Conservation (phyloP, 2,329 filamentous ascomycete species). For the Colletotrichum tamarilloi region DNA sequence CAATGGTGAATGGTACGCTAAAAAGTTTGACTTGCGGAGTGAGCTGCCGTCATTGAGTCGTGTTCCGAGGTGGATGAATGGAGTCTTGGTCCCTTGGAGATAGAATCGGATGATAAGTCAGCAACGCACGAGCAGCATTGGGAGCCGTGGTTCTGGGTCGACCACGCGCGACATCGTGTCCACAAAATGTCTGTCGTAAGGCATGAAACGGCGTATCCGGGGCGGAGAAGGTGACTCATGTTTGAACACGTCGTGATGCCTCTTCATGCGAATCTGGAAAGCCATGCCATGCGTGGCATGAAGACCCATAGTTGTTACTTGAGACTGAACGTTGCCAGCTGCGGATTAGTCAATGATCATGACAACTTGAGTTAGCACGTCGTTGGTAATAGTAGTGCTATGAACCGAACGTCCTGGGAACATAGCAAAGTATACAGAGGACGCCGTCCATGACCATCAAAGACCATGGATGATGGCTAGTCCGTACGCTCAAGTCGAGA, state of each 20-base stretch:
- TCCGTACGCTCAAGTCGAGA: neutral
- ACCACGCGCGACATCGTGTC: neutral
- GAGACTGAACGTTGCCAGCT: neutral
- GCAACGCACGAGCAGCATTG: neutral
- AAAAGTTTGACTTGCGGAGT: neutral
- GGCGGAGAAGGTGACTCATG: conserved; percentile 8
- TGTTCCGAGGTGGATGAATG: neutral
- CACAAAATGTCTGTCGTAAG: neutral
- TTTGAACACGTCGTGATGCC: neutral
- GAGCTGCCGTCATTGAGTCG: neutral
- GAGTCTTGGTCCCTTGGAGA: neutral
- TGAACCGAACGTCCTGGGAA: neutral
- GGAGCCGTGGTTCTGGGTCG: neutral
- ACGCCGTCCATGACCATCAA: neutral
- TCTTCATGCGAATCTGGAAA: neutral
- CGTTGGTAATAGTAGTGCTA: neutral
- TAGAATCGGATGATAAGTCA: neutral
- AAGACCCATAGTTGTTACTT: neutral
- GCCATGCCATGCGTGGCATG: neutral
- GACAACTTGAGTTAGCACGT: neutral
- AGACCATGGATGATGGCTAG: neutral
- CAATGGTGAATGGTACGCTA: neutral
- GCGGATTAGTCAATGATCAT: neutral
- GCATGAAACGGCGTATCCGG: conserved; percentile 14
- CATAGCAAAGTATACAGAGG: neutral